Base-by-base conservation (phyloP, 768 basidiomycete genomes). In the Xerocomellus amylosporus region DNA sequence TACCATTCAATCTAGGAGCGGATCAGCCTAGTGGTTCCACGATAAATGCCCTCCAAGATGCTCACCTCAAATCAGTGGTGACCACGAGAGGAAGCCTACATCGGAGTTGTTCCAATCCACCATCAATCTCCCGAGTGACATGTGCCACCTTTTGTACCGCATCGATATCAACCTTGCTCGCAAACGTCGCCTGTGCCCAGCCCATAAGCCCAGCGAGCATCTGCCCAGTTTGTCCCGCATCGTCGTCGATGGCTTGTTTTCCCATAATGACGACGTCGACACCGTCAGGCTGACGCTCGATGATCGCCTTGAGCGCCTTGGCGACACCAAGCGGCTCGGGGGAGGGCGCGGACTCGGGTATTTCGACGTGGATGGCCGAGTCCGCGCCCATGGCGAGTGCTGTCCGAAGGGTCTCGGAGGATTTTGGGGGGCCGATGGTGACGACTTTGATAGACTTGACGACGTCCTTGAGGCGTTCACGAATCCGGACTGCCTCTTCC, bases 321-420 rank as follows among this genome's bases (percentile, higher is more conserved):
- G 96, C 96, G 36, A 99, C 84, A 3, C 87, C 86, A 42, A 99
- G 84, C 10, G 97, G 97, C 68, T 99, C 97, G 0, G 90, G 90
- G 0, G 85, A 70, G 0, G 86, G 87, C 8, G 79, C 77, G 7
- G 76, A 73, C 51, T 94, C 93, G 15, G 88, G 83, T 10, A 86
- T 75, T 72, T 94, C 90, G 75, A 98, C 82, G 73, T 98, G 97
- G 58, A 98, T 82, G 43, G 84, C 94, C 6, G 85, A 75, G 78
- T 99, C 96, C 5, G 96, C 96, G 24, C 97, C 97, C 91, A 98
- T 97, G 8, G 97, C 97, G 30, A 99, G 85, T 0, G 93, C 97
- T 2, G 96, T 97, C 51, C 97, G 90, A 19, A 99, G 84, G 8
- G 88, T 93, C 64, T 99, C 97, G 28, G 82, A 63, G 0, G 92